phyloP scores from a whole-genome alignment of 495 filamentous ascomycete species.

The Aspergillus mulundensis region DNA sequence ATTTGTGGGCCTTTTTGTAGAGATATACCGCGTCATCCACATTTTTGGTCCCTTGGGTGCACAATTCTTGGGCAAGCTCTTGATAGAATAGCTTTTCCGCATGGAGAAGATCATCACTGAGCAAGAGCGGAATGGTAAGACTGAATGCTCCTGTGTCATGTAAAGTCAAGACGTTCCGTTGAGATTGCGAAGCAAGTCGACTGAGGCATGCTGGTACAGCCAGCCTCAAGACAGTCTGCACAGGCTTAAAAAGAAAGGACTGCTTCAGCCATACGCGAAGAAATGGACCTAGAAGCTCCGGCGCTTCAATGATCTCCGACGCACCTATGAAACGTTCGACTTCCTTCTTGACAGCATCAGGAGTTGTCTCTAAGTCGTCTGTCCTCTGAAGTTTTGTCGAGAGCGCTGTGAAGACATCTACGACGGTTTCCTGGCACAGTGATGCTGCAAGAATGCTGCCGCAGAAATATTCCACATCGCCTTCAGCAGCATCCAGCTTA shows the following conservation, averaged over 20 bases:
- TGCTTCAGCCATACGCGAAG: conserved; percentile 41
- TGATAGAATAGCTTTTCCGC: conserved; percentile 56
- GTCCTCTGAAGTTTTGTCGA: conserved; percentile 23
- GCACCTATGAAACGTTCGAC: conserved; percentile 35
- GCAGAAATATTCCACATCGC: conserved; percentile 73
- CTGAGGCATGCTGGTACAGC: conserved; percentile 40
- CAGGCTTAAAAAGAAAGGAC: conserved; percentile 20
- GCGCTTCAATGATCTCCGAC: conserved; percentile 40
- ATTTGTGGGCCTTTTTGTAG: conserved; percentile 60
- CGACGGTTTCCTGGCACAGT: conserved; percentile 68
- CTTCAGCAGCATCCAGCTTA: conserved; percentile 47
- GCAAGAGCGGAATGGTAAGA: conserved; percentile 64
- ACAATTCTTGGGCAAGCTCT: conserved; percentile 37
- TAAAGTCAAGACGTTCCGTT: conserved; percentile 69
- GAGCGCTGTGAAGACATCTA: conserved; percentile 39
- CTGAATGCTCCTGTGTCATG: conserved; percentile 75
- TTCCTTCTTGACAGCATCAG: conserved; percentile 24
- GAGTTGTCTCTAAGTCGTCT: conserved; percentile 7
- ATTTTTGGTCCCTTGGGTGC: conserved; percentile 59
- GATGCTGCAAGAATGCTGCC: conserved; percentile 80
- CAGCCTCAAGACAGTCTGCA: conserved; percentile 27
- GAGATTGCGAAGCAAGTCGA: conserved; percentile 53
- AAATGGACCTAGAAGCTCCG: conserved; percentile 38
- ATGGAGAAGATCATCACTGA: conserved; percentile 45
- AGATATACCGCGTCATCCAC: conserved; percentile 77